Base-by-base conservation (phyloP, 2,329 filamentous ascomycete genomes). In the Bretziella fagacearum region DNA sequence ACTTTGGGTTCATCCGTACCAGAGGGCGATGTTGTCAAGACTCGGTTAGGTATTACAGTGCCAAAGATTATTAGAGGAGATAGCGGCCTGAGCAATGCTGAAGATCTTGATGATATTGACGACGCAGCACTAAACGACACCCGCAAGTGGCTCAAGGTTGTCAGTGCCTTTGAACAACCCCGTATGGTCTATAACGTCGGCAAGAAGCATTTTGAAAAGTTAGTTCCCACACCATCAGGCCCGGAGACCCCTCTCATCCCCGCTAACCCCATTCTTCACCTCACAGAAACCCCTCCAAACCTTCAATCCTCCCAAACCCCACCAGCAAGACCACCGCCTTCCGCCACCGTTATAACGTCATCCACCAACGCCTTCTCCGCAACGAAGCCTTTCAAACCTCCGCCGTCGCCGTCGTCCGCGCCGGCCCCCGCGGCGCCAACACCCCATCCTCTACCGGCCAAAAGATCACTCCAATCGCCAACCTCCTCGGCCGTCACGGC, bases 351-450 rank as follows among this genome's bases (percentile, higher is more conserved):
- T 96, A 93, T 60, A 82, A 94, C 56, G 73, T 96, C 47, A 81
- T 96, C 44, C 83, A 95, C 59, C 89, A 96, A 60, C 79, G 91
- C 15, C 73, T 96, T 15, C 73, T 96, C 33, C 80, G 91, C 42
- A 95, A 95, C 58, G 86, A 95, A 61, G 79, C 84, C 17, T 98
- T 98, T 56, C 87, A 95, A 60, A 77, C 77, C 17, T 85, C 86
- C 1, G 71, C 81, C 17, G 77, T 93, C 47, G 74, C 80, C 6
- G 70, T 72, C 2, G 70, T 71, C 11, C 70, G 70, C 41, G 70
- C 1, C 62, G 39, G 36, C 8, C 18, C 79, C 2, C 70, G 69
- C 52, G 69, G 73, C 33, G 76, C 77, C 6, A 79, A 79, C 49
- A 76, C 77, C 6, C 67, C 73, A 3, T 79, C 79, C 49, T 71